Conservation (phyloP, 768 basidiomycete genomes). For the Psilocybe sp. region DNA sequence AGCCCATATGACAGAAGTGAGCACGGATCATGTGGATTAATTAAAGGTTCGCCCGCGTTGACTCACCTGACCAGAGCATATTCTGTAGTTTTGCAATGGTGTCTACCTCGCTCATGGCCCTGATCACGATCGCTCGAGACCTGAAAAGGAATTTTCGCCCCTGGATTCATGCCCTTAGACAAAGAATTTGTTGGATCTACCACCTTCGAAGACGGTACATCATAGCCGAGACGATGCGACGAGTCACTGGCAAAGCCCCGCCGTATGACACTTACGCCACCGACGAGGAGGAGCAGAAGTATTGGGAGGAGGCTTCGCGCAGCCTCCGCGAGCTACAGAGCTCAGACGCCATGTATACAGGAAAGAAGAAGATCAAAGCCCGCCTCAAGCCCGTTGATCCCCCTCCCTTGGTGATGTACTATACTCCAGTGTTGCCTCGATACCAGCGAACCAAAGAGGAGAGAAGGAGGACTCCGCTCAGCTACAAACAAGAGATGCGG, state of each 20-base stretch:
- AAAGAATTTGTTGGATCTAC: no score
- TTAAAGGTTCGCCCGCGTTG: no score
- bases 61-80: no score
- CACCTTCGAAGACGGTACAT: not conserved
- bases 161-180: no score
- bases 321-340: conserved; percentile 8
- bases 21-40: no score
- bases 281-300: conserved; percentile 11
- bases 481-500: not conserved
- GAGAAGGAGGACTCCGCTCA: not conserved
- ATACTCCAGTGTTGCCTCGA: conserved; percentile 17
- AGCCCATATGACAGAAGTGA: no score
- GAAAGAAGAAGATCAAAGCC: not conserved
- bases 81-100: no score
- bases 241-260: not conserved
- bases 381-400: not conserved
- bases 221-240: not conserved
- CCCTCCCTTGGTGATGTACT: conserved; percentile 20
- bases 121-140: no score
- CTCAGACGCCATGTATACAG: conserved; percentile 18
- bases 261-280: conserved; percentile 5
- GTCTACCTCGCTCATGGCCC: no score
- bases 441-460: conserved; percentile 2
- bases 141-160: no score
- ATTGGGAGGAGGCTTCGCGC: conserved; percentile 14